phyloP scores from a whole-genome alignment of 495 filamentous ascomycete genomes.

The Evansstolkia leycettana region DNA sequence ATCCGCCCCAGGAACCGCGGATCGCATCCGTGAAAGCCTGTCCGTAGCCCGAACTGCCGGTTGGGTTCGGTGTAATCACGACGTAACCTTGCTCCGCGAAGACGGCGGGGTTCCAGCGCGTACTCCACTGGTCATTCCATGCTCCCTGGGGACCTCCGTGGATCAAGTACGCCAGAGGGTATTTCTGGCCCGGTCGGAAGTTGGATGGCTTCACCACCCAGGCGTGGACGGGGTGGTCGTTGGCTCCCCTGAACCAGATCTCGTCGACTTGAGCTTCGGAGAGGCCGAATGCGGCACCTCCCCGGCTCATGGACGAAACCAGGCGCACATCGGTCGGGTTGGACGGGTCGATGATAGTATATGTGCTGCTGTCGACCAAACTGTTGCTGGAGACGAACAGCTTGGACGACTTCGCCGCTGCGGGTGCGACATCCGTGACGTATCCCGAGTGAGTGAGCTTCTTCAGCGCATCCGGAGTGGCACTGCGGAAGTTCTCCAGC shows the following conservation, averaged over 20 bases:
- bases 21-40: constrained; percentile 71
- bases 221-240: constrained; percentile 58
- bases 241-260: constrained; percentile 56
- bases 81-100: constrained; percentile 91
- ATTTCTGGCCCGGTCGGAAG: constrained; percentile 61
- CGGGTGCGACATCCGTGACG: constrained; percentile 43
- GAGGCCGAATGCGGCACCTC: constrained; percentile 61
- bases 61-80: constrained; percentile 79
- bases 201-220: constrained; percentile 70
- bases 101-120: constrained; percentile 81
- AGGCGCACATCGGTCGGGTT: constrained; percentile 23
- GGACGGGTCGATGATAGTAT: constrained; percentile 44
- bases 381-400: constrained; percentile 56
- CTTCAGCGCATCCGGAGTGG: constrained; percentile 40
- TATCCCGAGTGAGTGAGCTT: constrained; percentile 48
- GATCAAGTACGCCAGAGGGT: constrained; percentile 72
- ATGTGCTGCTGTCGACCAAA: constrained; percentile 57
- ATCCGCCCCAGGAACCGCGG: constrained; percentile 63
- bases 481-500: constrained; percentile 33
- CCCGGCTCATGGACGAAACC: constrained; percentile 54
- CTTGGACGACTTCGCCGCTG: constrained; percentile 32
- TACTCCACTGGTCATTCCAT: constrained; percentile 76
- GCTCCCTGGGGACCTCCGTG: constrained; percentile 84
- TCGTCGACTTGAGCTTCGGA: constrained; percentile 48
- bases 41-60: constrained; percentile 76